phyloP scores from a whole-genome alignment of 768 basidiomycete species.

The Russula compacta region DNA sequence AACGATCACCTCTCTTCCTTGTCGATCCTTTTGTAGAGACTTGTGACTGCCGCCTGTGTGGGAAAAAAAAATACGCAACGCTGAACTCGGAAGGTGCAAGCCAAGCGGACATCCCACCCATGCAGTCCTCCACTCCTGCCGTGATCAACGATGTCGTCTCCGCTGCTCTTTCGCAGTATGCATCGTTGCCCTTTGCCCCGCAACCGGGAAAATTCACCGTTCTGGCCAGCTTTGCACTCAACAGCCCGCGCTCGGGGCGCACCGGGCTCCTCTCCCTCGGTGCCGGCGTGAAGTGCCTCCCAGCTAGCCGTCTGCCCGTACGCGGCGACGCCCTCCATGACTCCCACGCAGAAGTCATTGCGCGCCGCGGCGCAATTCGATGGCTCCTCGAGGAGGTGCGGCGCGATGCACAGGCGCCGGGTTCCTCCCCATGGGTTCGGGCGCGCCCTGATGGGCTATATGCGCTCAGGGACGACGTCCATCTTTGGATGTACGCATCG shows the following conservation, averaged over 20 bases:
- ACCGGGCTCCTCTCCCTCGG: slow-evolving; percentile 58
- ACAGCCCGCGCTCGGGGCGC: slow-evolving; percentile 25
- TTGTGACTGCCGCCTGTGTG: too few species aligned
- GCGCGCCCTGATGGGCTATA: slow-evolving; percentile 32
- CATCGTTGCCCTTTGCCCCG: slow-evolving; percentile 39
- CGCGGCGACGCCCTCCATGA: slow-evolving; percentile 81
- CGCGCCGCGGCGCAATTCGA: slow-evolving; percentile 63
- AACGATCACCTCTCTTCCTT: background rate
- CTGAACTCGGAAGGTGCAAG: too few species aligned
- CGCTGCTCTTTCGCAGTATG: slow-evolving; percentile 37
- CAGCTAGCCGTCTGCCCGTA: slow-evolving; percentile 47
- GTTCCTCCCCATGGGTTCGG: slow-evolving; percentile 45
- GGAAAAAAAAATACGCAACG: too few species aligned
- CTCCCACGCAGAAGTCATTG: slow-evolving; percentile 88
- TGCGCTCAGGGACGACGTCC: slow-evolving; percentile 36
- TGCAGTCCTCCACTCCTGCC: slow-evolving; percentile 14
- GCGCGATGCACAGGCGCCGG: slow-evolving; percentile 24
- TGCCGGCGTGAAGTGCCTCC: slow-evolving; percentile 83
- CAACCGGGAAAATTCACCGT: slow-evolving; percentile 53
- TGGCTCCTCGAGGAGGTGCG: slow-evolving; percentile 73
- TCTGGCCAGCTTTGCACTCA: slow-evolving; percentile 48
- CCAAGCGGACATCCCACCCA: background rate
- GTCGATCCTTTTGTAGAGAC: too few species aligned
- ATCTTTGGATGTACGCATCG: slow-evolving; percentile 68
- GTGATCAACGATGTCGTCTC: slow-evolving; percentile 27